phyloP scores from a whole-genome alignment of 2,329 filamentous ascomycete species.

The Didymella keratinophila region DNA sequence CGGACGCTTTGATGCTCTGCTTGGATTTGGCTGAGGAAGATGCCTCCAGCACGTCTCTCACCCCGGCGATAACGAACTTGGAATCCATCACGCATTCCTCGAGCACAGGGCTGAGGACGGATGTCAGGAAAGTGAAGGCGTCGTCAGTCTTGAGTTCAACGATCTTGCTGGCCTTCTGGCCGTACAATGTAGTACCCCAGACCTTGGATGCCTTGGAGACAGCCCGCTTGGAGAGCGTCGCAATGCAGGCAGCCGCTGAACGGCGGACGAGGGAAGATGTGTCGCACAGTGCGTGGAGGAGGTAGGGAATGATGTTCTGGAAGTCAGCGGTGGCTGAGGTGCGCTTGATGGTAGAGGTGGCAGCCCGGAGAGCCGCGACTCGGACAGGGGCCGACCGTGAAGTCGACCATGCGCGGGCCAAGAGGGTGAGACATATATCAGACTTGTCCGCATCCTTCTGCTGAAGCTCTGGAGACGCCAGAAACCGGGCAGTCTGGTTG shows the following conservation, averaged over 20 bases:
- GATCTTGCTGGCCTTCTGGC: constrained; percentile 58
- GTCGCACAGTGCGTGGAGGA: constrained; percentile 77
- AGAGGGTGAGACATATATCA: constrained; percentile 77
- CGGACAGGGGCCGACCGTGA: constrained; percentile 74
- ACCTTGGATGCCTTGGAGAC: constrained; percentile 22
- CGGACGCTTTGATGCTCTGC: constrained; percentile 63
- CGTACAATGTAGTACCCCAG: constrained; percentile 64
- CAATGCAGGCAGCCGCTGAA: constrained; percentile 73
- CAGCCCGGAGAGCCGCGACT: constrained; percentile 71
- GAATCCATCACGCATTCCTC: constrained; percentile 88
- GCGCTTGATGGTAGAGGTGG: constrained; percentile 33
- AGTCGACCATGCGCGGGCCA: constrained; percentile 77
- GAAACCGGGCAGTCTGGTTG: constrained; percentile 53
- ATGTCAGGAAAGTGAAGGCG: constrained; percentile 64
- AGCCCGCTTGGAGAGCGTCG: constrained; percentile 31
- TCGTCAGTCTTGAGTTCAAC: constrained; percentile 68
- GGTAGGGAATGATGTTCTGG: constrained; percentile 84
- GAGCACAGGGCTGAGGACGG: constrained; percentile 74
- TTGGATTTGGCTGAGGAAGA: constrained; percentile 45
- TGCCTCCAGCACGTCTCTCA: constrained; percentile 69
- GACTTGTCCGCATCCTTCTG: constrained; percentile 64
- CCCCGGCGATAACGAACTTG: constrained; percentile 70
- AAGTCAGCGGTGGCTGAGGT: constrained; percentile 65
- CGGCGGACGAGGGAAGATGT: constrained; percentile 77
- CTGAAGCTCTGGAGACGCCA: constrained; percentile 63